These are phyloP conservation scores for Fusarium buharicum DNA, from an alignment of 2,329 filamentous ascomycete species.

Conservation along the genomic window DNA sequence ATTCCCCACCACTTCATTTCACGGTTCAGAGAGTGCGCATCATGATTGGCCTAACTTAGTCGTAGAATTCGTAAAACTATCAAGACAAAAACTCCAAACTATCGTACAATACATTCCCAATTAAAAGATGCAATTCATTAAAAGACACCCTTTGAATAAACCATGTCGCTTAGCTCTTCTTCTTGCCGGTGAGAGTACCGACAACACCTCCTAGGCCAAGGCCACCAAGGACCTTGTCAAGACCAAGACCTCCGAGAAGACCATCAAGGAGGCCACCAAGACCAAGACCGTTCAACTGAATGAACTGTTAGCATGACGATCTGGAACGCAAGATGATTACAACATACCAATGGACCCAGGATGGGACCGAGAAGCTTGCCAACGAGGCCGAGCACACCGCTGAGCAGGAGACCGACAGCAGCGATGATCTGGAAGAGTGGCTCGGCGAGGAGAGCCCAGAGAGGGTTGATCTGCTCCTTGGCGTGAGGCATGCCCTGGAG, in stretches of 20 bases:
- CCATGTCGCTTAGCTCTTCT: conserved; percentile 28
- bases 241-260: conserved; percentile 78
- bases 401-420: conserved; percentile 83
- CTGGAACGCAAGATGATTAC: neutral
- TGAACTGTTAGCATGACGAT: conserved; percentile 34
- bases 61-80: conserved; percentile 31
- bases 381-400: conserved; percentile 85
- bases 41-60: conserved; percentile 27
- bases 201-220: conserved; percentile 71
- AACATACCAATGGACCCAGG: conserved; percentile 30
- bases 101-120: conserved; percentile 13
- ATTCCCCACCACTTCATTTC: neutral
- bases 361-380: conserved; percentile 69
- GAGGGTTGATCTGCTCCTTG: conserved; percentile 92
- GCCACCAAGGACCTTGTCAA: conserved; percentile 78
- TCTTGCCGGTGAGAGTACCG: conserved; percentile 55
- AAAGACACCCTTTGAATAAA: conserved; percentile 7
- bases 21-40: neutral
- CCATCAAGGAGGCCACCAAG: conserved; percentile 84
- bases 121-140: conserved; percentile 17
- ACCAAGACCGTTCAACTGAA: conserved; percentile 76
- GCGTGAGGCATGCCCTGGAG: conserved; percentile 92
- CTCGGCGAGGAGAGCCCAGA: conserved; percentile 85
- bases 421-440: conserved; percentile 93
- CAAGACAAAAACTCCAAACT: conserved; percentile 26